Base-by-base conservation (phyloP, 306 rosid species). In the Cicer arietinum region DNA sequence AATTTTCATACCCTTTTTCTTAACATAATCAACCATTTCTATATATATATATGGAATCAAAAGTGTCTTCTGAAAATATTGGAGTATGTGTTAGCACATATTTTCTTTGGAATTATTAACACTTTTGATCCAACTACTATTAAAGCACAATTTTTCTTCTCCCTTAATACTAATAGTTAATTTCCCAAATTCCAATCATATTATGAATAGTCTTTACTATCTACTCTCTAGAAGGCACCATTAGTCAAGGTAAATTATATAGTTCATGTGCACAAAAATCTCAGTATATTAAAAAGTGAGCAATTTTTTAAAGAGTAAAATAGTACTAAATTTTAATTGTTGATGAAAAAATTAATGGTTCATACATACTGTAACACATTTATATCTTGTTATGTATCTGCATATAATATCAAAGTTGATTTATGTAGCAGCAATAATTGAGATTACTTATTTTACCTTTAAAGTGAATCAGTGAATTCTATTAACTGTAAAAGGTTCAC, bases 1-100 rank as follows among this genome's bases (percentile, higher is more conserved):
- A 79, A 80, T 77, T 76, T 75, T 37, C 54, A 50, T 50, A 12
- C 48, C 72, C 42, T 78, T 81, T 81, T 81, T 81, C 50, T 71
- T 63, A 74, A 57, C 58, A 61, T 40, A 73, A 67, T 67, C 72
- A 56, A 48, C 50, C 53, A 73, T 60, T 10, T 62, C 11, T 52
- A 12, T 48, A 10, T 56, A 30, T 41, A 13, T 54, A 30, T 30
- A 30, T 73, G 68, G 48, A 43, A 66, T 73, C 52, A 64, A 43
- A 35, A 73, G 46, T 35, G 6, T 52, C 59, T 66, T 67, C 48
- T 48, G 11, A 61, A 60, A 81, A 20, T 12, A 47, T 54, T 17
- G 35, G 57, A 2, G 66, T 64, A 41, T 77, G 79, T 64, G 47
- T 77, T 58, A 1, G 16, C 42, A 43, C 67, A 72, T 50, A 57